Conservation (phyloP, 192 early-diverging fungal species). For the Gigaspora rosea region DNA sequence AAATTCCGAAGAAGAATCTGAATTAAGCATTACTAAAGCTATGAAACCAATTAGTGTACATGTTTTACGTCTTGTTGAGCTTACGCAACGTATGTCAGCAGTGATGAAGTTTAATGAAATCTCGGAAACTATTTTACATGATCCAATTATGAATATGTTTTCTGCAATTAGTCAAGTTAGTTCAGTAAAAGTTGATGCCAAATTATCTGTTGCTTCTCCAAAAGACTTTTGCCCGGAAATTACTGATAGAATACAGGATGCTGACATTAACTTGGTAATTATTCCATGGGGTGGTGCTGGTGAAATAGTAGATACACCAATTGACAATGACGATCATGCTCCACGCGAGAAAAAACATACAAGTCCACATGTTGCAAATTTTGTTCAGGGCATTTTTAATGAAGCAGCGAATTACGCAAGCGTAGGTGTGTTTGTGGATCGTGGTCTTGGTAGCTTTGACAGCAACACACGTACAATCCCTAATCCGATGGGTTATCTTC, state of each 20-base stretch:
- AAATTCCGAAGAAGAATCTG: background rate
- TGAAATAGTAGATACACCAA: constrained; percentile 10
- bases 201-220: constrained; percentile 58
- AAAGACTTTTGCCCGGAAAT: constrained; percentile 74
- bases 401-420: constrained; percentile 7
- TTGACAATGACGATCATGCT: background rate
- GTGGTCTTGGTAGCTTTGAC: constrained; percentile 58
- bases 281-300: constrained; percentile 34
- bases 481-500: background rate
- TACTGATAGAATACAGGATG: constrained; percentile 52
- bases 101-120: constrained; percentile 77
- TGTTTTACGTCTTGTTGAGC: constrained; percentile 78
- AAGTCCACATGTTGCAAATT: constrained; percentile 48
- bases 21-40: background rate
- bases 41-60: constrained; percentile 26
- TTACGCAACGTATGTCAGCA: constrained; percentile 78
- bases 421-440: constrained; percentile 74
- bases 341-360: constrained; percentile 31
- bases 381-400: constrained; percentile 51
- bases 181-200: constrained; percentile 61
- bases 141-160: constrained; percentile 82
- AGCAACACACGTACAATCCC: constrained; percentile 38
- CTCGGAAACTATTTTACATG: constrained; percentile 59
- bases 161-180: constrained; percentile 78
- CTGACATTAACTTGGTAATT: constrained; percentile 60